phyloP scores from a whole-genome alignment of 164 flowering plant species.

The Litsea cubeba region DNA sequence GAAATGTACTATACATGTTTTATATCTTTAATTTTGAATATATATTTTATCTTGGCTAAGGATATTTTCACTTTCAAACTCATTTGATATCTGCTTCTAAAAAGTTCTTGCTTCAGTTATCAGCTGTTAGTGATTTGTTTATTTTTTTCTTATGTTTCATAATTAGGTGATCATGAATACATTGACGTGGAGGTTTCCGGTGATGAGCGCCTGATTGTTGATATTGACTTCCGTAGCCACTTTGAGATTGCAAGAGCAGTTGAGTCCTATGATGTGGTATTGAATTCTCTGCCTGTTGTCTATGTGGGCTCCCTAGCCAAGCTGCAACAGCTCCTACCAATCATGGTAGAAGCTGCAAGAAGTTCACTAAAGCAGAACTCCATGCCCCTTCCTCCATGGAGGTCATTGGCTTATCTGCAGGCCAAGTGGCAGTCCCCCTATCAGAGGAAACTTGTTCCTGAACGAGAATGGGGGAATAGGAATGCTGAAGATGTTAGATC shows the following conservation, averaged over 20 bases:
- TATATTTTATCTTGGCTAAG: not conserved
- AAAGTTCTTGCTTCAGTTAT: not conserved
- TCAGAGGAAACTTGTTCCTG: constrained; percentile 31
- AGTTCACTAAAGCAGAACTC: constrained; percentile 82
- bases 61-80: not conserved
- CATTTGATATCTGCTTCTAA: not conserved
- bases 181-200: constrained; percentile 60
- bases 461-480: constrained; percentile 19
- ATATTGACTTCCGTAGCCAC: constrained; percentile 83
- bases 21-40: not conserved
- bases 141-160: not conserved
- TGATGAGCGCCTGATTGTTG: constrained; percentile 62
- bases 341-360: constrained; percentile 89
- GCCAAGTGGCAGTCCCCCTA: constrained; percentile 81
- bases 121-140: not conserved
- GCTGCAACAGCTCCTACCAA: constrained; percentile 64
- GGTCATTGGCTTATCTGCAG: constrained; percentile 84
- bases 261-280: constrained; percentile 61
- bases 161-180: constrained; percentile 84
- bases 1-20: not conserved
- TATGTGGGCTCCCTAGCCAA: constrained; percentile 62
- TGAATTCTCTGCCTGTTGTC: constrained; percentile 68
- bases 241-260: constrained; percentile 96
- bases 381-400: constrained; percentile 98
- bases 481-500: not conserved